Evolutionary conservation across 768 basidiomycete genomes (phyloP).

Genomic region (Lentinula boryana): DNA sequence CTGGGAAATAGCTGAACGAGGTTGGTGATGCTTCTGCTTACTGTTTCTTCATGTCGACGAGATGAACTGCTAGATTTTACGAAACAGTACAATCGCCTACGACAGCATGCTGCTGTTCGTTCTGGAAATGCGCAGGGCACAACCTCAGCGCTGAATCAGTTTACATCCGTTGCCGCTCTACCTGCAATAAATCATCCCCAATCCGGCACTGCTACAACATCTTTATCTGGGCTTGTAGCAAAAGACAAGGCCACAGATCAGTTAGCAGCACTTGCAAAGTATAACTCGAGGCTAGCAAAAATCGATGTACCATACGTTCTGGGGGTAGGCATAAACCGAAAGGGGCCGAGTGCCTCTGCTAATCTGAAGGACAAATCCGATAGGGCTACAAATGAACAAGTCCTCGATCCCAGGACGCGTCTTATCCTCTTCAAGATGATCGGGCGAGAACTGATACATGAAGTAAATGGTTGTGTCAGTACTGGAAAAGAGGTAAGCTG

Average conservation of each 20-base stretch:
- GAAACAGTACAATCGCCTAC: constrained; percentile 93
- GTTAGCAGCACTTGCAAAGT: constrained; percentile 69
- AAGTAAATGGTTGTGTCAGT: constrained; percentile 94
- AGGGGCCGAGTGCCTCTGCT: constrained; percentile 83
- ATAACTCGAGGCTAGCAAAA: constrained; percentile 64
- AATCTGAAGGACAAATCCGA: constrained; percentile 95
- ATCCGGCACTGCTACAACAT: constrained; percentile 21
- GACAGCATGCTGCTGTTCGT: constrained; percentile 85
- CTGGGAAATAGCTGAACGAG: constrained; percentile 82
- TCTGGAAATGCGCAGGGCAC: constrained; percentile 62
- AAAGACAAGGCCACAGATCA: constrained; percentile 68
- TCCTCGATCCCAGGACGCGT: constrained; percentile 92
- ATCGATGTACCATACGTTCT: constrained; percentile 69
- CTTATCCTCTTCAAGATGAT: constrained; percentile 96
- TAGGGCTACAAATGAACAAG: constrained; percentile 94
- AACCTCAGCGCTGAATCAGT: constrained; percentile 43
- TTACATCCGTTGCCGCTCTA: constrained; percentile 49
- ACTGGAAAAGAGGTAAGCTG: constrained; percentile 88
- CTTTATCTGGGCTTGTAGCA: constrained; percentile 17
- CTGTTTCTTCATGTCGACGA: not conserved
- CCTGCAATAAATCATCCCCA: constrained; percentile 71
- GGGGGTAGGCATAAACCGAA: constrained; percentile 80
- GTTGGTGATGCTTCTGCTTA: constrained; percentile 29
- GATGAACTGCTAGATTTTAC: constrained; percentile 73
- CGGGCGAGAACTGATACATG: constrained; percentile 78